These are phyloP conservation scores for Salix arbutifolia DNA, from an alignment of 345 rosid species.

Conservation along the genomic window DNA sequence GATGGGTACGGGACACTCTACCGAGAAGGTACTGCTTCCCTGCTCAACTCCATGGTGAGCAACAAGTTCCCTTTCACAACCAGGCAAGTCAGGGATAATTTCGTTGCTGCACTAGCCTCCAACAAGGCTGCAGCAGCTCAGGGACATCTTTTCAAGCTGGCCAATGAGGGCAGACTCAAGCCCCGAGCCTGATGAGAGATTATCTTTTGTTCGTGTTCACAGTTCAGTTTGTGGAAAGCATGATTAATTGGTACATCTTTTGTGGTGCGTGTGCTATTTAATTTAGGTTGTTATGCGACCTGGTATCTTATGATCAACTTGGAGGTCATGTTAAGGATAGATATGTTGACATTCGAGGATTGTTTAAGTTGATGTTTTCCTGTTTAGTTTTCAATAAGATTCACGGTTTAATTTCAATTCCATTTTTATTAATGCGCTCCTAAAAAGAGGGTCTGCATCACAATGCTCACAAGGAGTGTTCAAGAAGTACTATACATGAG, in stretches of 20 bases:
- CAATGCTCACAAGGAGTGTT: background rate
- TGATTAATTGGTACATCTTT: background rate
- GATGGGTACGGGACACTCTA: slow-evolving; percentile 72
- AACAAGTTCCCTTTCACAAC: slow-evolving; percentile 64
- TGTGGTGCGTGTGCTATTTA: background rate
- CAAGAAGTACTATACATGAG: background rate
- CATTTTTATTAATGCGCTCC: background rate
- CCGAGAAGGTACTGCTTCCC: slow-evolving; percentile 91
- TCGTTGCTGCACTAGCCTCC: slow-evolving; percentile 54
- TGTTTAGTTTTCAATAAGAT: background rate
- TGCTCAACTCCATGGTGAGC: slow-evolving; percentile 79
- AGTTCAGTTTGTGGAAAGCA: background rate
- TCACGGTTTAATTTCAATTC: background rate
- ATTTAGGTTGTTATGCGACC: background rate
- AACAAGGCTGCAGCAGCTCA: slow-evolving; percentile 70
- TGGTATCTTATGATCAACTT: background rate
- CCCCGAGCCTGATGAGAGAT: slow-evolving; percentile 33
- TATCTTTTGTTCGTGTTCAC: background rate
- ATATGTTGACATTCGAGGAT: background rate
- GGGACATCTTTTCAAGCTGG: slow-evolving; percentile 77
- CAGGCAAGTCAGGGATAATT: slow-evolving; percentile 68
- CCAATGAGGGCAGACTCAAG: slow-evolving; percentile 79
- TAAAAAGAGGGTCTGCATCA: background rate
- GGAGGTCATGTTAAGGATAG: background rate
- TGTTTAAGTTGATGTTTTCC: background rate